Evolutionary conservation across 2,329 filamentous ascomycete genomes (phyloP).

Genomic region (Xylariaceae sp.): DNA sequence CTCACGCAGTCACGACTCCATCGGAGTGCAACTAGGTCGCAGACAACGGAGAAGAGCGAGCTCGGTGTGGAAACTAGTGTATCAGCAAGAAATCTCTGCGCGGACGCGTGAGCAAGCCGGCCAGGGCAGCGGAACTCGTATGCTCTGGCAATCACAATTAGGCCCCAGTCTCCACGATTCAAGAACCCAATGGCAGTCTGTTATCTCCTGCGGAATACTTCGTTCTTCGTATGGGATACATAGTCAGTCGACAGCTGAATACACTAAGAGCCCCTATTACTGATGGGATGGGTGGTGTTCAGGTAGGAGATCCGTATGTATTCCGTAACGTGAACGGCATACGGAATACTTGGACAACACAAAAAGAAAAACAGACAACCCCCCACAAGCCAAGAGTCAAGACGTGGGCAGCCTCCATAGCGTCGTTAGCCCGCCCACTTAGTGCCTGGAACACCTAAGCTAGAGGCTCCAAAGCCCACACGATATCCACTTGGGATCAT

Average conservation of each 20-base stretch:
- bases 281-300: neutral
- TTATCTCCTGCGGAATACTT: no score
- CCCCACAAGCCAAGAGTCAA: neutral
- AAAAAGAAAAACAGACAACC: neutral
- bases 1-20: neutral
- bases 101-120: constrained; percentile 19
- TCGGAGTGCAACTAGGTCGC: neutral
- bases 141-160: constrained; percentile 15
- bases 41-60: neutral
- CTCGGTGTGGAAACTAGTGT: neutral
- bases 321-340: no score
- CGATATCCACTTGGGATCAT: constrained; percentile 13
- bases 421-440: no score
- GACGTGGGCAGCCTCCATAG: neutral
- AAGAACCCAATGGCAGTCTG: constrained; percentile 9
- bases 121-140: constrained; percentile 15
- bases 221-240: no score
- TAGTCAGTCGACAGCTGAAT: neutral
- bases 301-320: neutral
- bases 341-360: neutral
- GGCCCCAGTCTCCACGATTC: constrained; percentile 10
- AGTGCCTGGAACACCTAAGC: no score
- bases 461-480: constrained; percentile 9
- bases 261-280: constrained; percentile 2
- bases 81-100: constrained; percentile 15